Evolutionary conservation across 306 rosid genomes (phyloP).

Genomic region (Medicago ruthenica): DNA sequence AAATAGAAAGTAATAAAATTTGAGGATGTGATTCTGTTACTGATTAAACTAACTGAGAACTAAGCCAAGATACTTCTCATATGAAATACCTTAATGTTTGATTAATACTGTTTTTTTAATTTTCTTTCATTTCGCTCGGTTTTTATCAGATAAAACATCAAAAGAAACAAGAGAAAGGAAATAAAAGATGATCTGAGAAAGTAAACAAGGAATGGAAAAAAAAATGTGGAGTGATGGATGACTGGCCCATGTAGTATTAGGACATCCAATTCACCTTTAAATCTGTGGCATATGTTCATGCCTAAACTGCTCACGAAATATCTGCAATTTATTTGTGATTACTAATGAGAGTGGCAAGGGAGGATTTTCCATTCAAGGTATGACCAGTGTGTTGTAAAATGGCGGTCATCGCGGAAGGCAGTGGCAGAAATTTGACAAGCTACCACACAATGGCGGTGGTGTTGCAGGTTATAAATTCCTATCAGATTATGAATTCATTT

Average conservation of each 20-base stretch:
- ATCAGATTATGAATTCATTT: neutral
- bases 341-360: neutral
- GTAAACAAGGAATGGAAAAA: neutral
- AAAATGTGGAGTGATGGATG: neutral
- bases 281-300: neutral
- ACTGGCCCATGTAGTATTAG: neutral
- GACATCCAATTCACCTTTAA: neutral
- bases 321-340: neutral
- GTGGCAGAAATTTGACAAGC: conserved; percentile 17
- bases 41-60: neutral
- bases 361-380: neutral
- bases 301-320: neutral
- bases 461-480: conserved; percentile 1
- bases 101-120: neutral
- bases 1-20: neutral
- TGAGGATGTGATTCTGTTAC: neutral
- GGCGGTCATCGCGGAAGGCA: neutral
- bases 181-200: conserved; percentile 1
- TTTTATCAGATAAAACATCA: neutral
- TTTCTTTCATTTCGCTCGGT: neutral
- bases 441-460: neutral
- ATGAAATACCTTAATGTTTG: neutral
- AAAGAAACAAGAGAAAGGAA: neutral
- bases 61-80: neutral
- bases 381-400: neutral